phyloP scores from a whole-genome alignment of 495 filamentous ascomycete species.

The Penicillium dipodomyicola region DNA sequence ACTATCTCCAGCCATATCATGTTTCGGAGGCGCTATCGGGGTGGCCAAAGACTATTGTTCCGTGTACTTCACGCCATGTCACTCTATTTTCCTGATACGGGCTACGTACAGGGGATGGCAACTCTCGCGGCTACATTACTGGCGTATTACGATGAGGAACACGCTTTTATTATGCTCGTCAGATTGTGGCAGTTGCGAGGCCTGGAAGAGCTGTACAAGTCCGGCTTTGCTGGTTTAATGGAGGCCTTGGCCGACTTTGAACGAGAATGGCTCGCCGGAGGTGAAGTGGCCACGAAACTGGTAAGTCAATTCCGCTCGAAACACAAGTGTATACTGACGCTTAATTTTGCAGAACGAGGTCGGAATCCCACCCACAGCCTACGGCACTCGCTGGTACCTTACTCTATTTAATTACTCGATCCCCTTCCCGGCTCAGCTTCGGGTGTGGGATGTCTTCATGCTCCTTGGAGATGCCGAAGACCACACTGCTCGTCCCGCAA shows the following conservation, averaged over 20 bases:
- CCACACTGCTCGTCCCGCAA: conserved; percentile 13
- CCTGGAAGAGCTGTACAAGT: conserved; percentile 76
- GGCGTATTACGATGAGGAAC: conserved; percentile 95
- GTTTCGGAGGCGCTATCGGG: conserved; percentile 90
- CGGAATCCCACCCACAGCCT: conserved; percentile 80
- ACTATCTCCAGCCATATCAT: conserved; percentile 97
- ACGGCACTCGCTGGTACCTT: conserved; percentile 95
- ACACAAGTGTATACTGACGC: conserved; percentile 13
- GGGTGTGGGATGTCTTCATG: conserved; percentile 99
- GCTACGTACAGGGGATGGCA: conserved; percentile 99
- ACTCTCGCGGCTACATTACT: conserved; percentile 88
- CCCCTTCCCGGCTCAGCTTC: conserved; percentile 93
- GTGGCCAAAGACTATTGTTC: conserved; percentile 88
- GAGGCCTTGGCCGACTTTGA: conserved; percentile 85
- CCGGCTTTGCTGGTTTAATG: conserved; percentile 86
- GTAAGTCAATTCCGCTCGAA: conserved; percentile 47
- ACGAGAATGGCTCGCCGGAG: conserved; percentile 72
- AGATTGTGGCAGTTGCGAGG: conserved; percentile 87
- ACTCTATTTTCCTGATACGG: conserved; percentile 84
- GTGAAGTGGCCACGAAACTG: conserved; percentile 72
- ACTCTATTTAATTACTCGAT: conserved; percentile 98
- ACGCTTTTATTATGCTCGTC: conserved; percentile 90
- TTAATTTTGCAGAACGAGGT: conserved; percentile 61
- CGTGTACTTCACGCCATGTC: conserved; percentile 88
- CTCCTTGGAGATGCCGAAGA: conserved; percentile 75